phyloP scores from a whole-genome alignment of 1,139 yeast species.

The Saccharomyces hybrid region DNA sequence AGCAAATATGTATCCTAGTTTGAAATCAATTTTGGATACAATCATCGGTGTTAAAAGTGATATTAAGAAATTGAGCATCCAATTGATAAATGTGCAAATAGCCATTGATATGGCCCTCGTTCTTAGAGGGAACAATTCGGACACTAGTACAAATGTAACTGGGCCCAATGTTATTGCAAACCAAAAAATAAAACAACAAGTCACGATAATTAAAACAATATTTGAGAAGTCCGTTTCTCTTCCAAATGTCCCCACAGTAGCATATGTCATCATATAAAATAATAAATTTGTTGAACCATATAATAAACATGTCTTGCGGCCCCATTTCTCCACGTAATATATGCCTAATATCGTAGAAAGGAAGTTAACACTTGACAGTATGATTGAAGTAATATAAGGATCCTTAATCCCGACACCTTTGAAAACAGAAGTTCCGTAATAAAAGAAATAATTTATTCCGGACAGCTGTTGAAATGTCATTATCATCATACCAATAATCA shows the following conservation, averaged over 20 bases:
- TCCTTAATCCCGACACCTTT: slow-evolving; percentile 41
- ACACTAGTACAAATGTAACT: slow-evolving; percentile 62
- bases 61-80: slow-evolving; percentile 70
- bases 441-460: slow-evolving; percentile 52
- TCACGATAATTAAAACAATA: slow-evolving; percentile 61
- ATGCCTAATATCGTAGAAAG: slow-evolving; percentile 66
- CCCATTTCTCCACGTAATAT: slow-evolving; percentile 57
- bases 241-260: slow-evolving; percentile 54
- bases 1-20: slow-evolving; percentile 66
- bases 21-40: slow-evolving; percentile 43
- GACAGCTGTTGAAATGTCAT: slow-evolving; percentile 54
- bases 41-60: slow-evolving; percentile 67
- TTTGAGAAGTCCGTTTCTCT: slow-evolving; percentile 44
- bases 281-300: slow-evolving; percentile 58
- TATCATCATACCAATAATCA: slow-evolving; percentile 44
- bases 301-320: slow-evolving; percentile 58
- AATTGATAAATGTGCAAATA: slow-evolving; percentile 63
- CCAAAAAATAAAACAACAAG: slow-evolving; percentile 66
- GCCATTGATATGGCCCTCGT: slow-evolving; percentile 73
- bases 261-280: slow-evolving; percentile 52
- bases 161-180: slow-evolving; percentile 89
- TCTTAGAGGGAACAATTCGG: slow-evolving; percentile 72
- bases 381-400: slow-evolving; percentile 47
- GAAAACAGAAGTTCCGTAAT: slow-evolving; percentile 51
- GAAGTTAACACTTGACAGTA: slow-evolving; percentile 69